Percentiles rank a stretch among this genome's conserved stretches.
Evolutionary conservation across 805 yeast species (phyloP).

Genomic region (Metschnikowia sp.): DNA sequence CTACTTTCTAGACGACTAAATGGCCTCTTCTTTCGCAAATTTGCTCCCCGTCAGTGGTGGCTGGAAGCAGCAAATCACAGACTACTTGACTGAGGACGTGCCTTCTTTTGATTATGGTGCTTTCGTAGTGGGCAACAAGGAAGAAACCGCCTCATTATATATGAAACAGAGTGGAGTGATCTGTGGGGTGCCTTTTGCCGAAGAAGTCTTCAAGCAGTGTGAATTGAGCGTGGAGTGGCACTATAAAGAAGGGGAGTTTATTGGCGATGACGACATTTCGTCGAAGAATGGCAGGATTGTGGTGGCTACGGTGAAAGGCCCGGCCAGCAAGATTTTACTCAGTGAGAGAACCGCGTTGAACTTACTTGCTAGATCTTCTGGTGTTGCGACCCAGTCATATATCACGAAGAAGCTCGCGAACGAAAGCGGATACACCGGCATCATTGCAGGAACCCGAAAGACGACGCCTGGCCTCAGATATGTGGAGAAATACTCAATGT

Average conservation of each 20-base stretch:
- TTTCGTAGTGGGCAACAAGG: slow-evolving; percentile 79
- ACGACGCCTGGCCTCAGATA: slow-evolving; percentile 95
- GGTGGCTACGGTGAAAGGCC: slow-evolving; percentile 77
- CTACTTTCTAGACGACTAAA: neutral
- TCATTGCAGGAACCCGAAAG: slow-evolving; percentile 93
- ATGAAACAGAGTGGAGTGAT: slow-evolving; percentile 80
- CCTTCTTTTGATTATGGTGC: slow-evolving; percentile 96
- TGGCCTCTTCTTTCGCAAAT: slow-evolving; percentile 38
- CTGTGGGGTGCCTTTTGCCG: slow-evolving; percentile 86
- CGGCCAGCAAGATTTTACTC: slow-evolving; percentile 71
- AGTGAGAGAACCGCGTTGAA: slow-evolving; percentile 88
- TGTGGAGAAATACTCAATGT: slow-evolving; percentile 89
- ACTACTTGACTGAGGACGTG: slow-evolving; percentile 81
- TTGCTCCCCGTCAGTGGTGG: slow-evolving; percentile 70
- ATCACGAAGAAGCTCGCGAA: slow-evolving; percentile 59
- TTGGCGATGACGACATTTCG: slow-evolving; percentile 41
- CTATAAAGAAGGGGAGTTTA: slow-evolving; percentile 60
- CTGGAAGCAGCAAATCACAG: slow-evolving; percentile 78
- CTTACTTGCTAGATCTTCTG: slow-evolving; percentile 76
- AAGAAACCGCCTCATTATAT: slow-evolving; percentile 69
- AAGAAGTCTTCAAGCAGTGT: slow-evolving; percentile 79
- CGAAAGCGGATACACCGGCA: slow-evolving; percentile 67
- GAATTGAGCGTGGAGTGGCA: slow-evolving; percentile 70
- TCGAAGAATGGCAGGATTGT: slow-evolving; percentile 53
- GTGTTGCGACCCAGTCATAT: slow-evolving; percentile 76